Conservation (phyloP, 2,329 filamentous ascomycete species). For the Aspergillus bombycis region DNA sequence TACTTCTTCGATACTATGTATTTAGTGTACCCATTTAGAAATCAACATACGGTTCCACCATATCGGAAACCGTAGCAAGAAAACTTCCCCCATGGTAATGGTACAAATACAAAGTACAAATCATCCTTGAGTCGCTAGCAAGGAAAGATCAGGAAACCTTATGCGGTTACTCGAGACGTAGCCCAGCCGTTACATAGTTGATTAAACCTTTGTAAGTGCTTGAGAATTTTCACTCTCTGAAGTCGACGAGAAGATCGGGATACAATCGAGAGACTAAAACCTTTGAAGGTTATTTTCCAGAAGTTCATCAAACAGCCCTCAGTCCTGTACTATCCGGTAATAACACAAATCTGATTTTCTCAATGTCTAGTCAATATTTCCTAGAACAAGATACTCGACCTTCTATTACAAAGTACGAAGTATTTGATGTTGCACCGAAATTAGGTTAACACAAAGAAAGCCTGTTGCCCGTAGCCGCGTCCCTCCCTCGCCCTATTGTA, state of each 20-base stretch:
- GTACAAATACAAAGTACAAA: too few relatives aligned
- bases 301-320: too few relatives aligned
- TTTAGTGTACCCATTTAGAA: not conserved
- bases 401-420: not conserved
- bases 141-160: too few relatives aligned
- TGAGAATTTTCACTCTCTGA: too few relatives aligned
- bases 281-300: too few relatives aligned
- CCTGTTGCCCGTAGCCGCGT: not conserved
- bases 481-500: not conserved
- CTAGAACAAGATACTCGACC: not conserved
- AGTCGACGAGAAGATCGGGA: too few relatives aligned
- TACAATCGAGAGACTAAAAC: too few relatives aligned
- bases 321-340: not conserved
- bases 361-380: rapidly evolving
- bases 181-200: too few relatives aligned
- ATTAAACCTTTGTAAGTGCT: too few relatives aligned
- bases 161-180: too few relatives aligned
- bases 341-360: not conserved
- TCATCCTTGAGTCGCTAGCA: too few relatives aligned
- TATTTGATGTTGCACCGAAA: not conserved
- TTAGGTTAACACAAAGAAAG: not conserved
- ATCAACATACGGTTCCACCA: not conserved
- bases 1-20: not conserved
- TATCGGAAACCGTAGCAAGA: not conserved
- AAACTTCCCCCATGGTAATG: too few relatives aligned